Evolutionary conservation across 1,284 basidiomycete genomes (phyloP), one percentile per base, ranked within the genome.

Genomic region (Neolentinus lepideus): DNA sequence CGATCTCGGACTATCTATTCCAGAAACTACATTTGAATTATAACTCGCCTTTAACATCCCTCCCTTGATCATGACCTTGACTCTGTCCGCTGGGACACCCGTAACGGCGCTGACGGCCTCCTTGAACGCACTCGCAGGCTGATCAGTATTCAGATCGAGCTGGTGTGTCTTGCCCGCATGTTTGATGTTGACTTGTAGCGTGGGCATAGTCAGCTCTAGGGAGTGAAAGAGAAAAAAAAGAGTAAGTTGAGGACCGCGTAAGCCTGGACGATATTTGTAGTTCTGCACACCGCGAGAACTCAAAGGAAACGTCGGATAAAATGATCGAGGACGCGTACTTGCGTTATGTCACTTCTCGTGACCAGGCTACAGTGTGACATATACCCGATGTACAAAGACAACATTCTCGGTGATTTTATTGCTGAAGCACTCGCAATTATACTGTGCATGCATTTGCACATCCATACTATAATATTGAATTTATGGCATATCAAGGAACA

Each of bases 51-150:
- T 94, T 67, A 97, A 80, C 62, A 92, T 80, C n/a, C 92, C 92
- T 51, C 92, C 92, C 69, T 97, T 98, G 68, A 96, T 79, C 90
- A 98, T 95, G 60, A 98, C 90, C 72, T 98, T 99, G 90, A 97
- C 95, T 52, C 94, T 80, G 64, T 95, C 93, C 52, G 82, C 70
- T 11, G 94, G 93, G 2, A 98, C 88, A 10, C 93, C 93, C 0
- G 94, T 98, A 45, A 79, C 74, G 56, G 87, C 79, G 64, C 91
- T 90, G 50, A 98, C 80, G 2, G 83, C 75, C 63, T 92, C 81
- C 70, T 97, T 97, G 80, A 97, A 96, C 2, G 74, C 80, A 9
- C 76, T 68, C 6, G 88, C 81, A 4, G 90, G 83, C 4, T 80
- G 78, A 67, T 85, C 79, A 3, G 83, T 74, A 70, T 94, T 82